Evolutionary conservation across 352 stramenopile genomes (phyloP), one percentile per base, ranked within the genome.

Genomic region (Phytophthora sojae): DNA sequence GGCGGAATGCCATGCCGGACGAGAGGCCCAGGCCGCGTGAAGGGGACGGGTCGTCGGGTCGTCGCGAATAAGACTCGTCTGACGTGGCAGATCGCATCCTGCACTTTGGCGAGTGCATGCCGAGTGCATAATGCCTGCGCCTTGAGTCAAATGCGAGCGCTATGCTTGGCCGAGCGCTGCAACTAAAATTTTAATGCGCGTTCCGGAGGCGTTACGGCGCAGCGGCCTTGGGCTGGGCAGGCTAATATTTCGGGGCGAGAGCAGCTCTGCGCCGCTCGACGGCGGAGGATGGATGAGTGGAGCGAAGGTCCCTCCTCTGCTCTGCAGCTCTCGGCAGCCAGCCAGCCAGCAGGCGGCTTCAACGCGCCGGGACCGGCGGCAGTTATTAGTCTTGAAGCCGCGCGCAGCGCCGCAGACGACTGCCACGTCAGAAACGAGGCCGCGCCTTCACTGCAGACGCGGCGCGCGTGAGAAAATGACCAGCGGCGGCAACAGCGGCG

Each of bases 391-490:
- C 17, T 52, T 52, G 64, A 71, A 71, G 57, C 59, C 57, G 57
- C 64, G 61, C 59, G 57, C 57, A 25, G 47, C 51, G 61, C 67
- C 51, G 61, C 61, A 65, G 61, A 55, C 44, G 49, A 72, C 64
- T 69, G 64, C 63, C 50, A 52, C 54, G 69, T 73, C 64, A 73
- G 49, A 75, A 75, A 77, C 56, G 61, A 71, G 59, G 49, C 64
- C 55, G 25, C 26, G 26, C 26, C 26, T 30, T 30, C 7, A n/a
- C 35, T 12, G 53, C 70, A 76, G 69, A 76, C 71, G 69, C 63
- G 69, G 51, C 69, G 42, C 44, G 39, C 26, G 66, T 78, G 71
- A 78, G 71, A 75, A 77, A 78, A 78, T 78, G 71, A 78, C 66
- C 61, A 75, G 74, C 71, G n/a, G 52, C 37, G 12, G 12, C 32